Evolutionary conservation across 345 rosid genomes (phyloP).

Genomic region (Hibiscus trionum): DNA sequence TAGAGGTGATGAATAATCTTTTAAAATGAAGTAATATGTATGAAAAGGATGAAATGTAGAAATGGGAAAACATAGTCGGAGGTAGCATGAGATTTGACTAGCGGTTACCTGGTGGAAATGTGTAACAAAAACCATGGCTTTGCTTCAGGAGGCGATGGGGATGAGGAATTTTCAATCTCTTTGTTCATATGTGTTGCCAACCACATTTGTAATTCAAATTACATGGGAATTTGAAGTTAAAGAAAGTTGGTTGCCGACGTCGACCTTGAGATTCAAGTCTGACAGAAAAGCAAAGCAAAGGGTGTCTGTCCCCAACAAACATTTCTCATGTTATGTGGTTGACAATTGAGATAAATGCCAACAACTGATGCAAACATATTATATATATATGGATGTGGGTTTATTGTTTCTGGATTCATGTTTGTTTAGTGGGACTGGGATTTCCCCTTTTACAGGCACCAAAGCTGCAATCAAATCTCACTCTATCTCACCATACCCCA

Average conservation of each 20-base stretch:
- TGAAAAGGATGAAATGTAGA: not conserved
- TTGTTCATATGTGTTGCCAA: not conserved
- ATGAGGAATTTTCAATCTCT: not conserved
- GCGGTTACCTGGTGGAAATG: not conserved
- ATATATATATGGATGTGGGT: not conserved
- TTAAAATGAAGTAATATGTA: not conserved
- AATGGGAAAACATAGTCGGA: not conserved
- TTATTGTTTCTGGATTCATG: too few relatives aligned
- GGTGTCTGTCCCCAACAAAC: too few relatives aligned
- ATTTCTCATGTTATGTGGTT: too few relatives aligned
- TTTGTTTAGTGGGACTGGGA: not conserved
- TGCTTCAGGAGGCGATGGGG: not conserved
- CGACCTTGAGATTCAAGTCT: not conserved
- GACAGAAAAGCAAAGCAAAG: slow-evolving; percentile 3
- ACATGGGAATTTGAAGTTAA: not conserved
- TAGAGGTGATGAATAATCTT: too few relatives aligned
- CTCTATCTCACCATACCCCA: not conserved
- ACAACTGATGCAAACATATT: too few relatives aligned
- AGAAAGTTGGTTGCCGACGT: slow-evolving; percentile 6
- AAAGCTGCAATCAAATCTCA: not conserved
- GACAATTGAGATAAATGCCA: not conserved
- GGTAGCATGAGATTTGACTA: not conserved
- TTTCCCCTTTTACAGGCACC: not conserved
- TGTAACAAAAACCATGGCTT: not conserved
- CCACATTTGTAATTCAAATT: not conserved